A percentile compares a stretch with the other conserved stretches of the same genome.
phyloP scores from a whole-genome alignment of 305 asterid species.

The Lippia alba region DNA sequence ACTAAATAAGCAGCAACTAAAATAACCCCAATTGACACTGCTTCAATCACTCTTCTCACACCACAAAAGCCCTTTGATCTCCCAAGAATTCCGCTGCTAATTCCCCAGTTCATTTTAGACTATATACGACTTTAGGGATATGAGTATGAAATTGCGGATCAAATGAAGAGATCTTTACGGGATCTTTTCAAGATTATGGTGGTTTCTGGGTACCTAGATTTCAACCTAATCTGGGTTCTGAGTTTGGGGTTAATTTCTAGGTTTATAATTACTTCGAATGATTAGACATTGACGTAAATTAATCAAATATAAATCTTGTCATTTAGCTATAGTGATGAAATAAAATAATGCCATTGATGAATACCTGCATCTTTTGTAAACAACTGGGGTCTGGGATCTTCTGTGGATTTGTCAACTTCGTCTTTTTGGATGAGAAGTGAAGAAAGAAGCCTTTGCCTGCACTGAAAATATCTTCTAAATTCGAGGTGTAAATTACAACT shows the following conservation, averaged over 20 bases:
- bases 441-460: background rate
- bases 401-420: background rate
- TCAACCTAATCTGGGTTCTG: background rate
- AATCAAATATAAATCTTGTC: background rate
- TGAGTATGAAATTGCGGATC: background rate
- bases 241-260: background rate
- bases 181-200: background rate
- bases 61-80: background rate
- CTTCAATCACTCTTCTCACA: constrained; percentile 10
- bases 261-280: background rate
- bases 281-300: background rate
- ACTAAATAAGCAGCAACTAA: background rate
- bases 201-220: background rate
- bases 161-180: background rate
- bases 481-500: too few relatives aligned
- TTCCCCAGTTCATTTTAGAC: constrained; percentile 13
- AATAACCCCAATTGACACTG: constrained; percentile 4
- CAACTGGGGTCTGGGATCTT: background rate
- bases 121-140: background rate
- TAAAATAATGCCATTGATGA: background rate
- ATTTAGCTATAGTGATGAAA: background rate
- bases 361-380: background rate
- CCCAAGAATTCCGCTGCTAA: background rate
- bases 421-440: background rate
- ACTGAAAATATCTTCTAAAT: background rate